A percentile compares a stretch with the other conserved stretches of the same genome.
These are phyloP conservation scores for Panaeolus papilionaceus DNA, from an alignment of 768 basidiomycete species.

Conservation along the genomic window DNA sequence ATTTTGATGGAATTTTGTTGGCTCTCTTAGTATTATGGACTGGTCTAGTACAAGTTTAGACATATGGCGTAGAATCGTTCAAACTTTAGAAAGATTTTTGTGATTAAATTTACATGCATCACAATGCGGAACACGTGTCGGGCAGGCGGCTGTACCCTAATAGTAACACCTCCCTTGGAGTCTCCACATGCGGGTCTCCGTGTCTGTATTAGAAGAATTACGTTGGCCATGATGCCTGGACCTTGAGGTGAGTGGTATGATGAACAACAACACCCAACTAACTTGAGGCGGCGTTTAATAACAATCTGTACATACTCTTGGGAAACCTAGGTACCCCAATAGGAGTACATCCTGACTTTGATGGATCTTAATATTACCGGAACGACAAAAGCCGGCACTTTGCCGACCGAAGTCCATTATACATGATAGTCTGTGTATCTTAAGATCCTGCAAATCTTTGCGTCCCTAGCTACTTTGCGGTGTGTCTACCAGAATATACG, in stretches of 20 bases:
- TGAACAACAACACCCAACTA: neutral
- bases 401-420: neutral
- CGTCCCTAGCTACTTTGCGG: neutral
- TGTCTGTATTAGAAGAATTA: neutral
- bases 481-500: neutral
- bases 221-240: neutral
- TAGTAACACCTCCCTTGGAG: neutral
- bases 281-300: constrained; percentile 3
- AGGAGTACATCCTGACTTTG: neutral
- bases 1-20: neutral
- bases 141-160: constrained; percentile 2
- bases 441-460: neutral
- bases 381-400: neutral
- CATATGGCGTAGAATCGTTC: neutral
- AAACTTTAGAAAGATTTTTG: constrained; percentile 1
- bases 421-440: neutral
- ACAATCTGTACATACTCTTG: neutral
- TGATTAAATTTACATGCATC: neutral
- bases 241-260: neutral
- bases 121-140: neutral
- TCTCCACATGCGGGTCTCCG: neutral
- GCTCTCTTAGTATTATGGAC: neutral
- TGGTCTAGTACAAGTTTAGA: neutral
- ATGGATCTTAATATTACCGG: constrained; percentile 6
- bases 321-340: neutral